Base-by-base conservation (phyloP, 2,329 filamentous ascomycete genomes). In the Sporothrix euskadiensis region DNA sequence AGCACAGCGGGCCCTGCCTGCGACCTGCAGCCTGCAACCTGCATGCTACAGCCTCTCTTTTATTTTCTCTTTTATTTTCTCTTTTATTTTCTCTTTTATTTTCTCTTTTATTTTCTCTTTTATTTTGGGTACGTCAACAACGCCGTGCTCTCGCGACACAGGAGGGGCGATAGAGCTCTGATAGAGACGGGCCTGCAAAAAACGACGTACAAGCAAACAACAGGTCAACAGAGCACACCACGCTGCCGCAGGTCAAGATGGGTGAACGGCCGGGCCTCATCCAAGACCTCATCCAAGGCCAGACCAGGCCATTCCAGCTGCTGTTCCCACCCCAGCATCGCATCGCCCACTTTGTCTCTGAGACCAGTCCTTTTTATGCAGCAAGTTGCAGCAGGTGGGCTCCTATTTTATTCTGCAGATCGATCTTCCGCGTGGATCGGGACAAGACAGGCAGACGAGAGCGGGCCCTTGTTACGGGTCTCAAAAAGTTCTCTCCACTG, bases 391-490 rank as follows among this genome's bases (percentile, higher is more conserved):
- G 32, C 66, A 16, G 56, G 52, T 70, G 68, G 52, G n/a, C 52
- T 47, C 52, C 68, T 52, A 57, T 69, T 72, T 73, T 57, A 41
- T 69, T 39, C 41, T 61, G 63, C 71, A 69, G 71, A 73, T 73
- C 71, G 71, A 73, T 73, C 71, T 59, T 69, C 52, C 35, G 22
- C 32, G 68, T 10, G 52, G 35, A 70, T 70, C 68, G 68, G 68
- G n/a, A 26, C 12, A 35, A 26, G 44, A 26, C 44, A 68, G 35
- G 65, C 16, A 68, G 65, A 35, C 41, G 47, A 44, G 63, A 61
- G 54, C 71, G 39, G 71, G 52, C 22, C 47, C 49, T 41, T 30
- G 35, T 44, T 44, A 26, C 39, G 59, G 59, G 35, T 65, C 35
- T 65, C 59, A 65, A 66, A 66, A 66, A 47, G 3, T 30, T n/a